Percentiles rank a stretch among this genome's conserved stretches.
Evolutionary conservation across 2,329 filamentous ascomycete genomes (phyloP).

Genomic region (Stemphylium vesicarium): DNA sequence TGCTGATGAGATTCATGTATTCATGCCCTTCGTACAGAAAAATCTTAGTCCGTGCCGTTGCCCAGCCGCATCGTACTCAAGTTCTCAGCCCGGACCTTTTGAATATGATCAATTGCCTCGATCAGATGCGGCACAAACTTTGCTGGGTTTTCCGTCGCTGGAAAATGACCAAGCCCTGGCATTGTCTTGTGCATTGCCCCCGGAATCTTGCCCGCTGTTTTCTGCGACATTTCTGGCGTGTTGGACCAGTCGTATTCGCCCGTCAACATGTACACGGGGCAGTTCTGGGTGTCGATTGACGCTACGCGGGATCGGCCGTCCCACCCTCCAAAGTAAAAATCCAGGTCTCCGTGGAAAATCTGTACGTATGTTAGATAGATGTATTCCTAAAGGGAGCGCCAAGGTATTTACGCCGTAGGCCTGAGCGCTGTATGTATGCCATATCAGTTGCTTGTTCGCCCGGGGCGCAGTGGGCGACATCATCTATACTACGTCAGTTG

Average conservation of each 20-base stretch:
- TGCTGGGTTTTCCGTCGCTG: constrained; percentile 54
- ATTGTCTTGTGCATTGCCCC: constrained; percentile 55
- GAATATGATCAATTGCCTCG: constrained; percentile 49
- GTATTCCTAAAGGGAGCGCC: neutral
- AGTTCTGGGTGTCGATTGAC: constrained; percentile 56
- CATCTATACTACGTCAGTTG: constrained; percentile 42
- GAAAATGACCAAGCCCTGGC: constrained; percentile 57
- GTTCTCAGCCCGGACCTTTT: constrained; percentile 38
- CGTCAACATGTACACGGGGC: constrained; percentile 59
- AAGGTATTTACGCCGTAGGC: constrained; percentile 51
- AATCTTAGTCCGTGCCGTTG: constrained; percentile 29
- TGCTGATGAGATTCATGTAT: neutral
- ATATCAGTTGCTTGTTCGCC: constrained; percentile 56
- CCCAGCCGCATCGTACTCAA: constrained; percentile 43
- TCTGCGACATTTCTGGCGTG: constrained; percentile 55
- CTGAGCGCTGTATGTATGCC: constrained; percentile 58
- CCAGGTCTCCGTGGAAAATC: constrained; percentile 60
- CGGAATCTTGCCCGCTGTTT: constrained; percentile 56
- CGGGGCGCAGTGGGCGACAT: constrained; percentile 55
- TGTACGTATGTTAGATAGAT: neutral
- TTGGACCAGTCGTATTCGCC: constrained; percentile 59
- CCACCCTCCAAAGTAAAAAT: constrained; percentile 60
- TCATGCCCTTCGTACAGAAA: neutral
- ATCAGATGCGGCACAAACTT: constrained; percentile 49
- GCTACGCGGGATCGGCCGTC: constrained; percentile 55